Evolutionary conservation across 352 stramenopile species (phyloP).

Genomic region (Pythium biforme): DNA sequence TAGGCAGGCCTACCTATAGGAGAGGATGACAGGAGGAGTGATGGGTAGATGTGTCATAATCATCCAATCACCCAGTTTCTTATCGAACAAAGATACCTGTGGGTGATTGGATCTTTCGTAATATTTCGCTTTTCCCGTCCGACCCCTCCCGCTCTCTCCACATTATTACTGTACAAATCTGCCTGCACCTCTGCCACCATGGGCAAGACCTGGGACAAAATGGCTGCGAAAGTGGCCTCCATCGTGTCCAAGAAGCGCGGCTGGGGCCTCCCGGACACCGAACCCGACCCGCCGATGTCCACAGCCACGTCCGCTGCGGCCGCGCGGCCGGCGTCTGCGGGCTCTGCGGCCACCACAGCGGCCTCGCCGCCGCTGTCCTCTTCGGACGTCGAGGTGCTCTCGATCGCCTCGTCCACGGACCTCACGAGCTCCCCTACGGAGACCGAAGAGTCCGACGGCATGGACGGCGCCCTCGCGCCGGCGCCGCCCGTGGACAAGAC

Average conservation of each 20-base stretch:
- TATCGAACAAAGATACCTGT: background rate
- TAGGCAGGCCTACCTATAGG: too few relatives aligned
- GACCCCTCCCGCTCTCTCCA: background rate
- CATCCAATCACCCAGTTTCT: constrained; percentile 4
- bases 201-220: constrained; percentile 20
- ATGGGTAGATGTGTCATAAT: constrained; percentile 14
- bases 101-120: background rate
- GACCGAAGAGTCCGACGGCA: constrained; percentile 17
- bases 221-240: constrained; percentile 5
- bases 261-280: constrained; percentile 5
- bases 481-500: background rate
- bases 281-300: background rate
- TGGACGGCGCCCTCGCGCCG: background rate
- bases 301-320: background rate
- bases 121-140: background rate
- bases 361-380: background rate
- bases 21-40: too few relatives aligned
- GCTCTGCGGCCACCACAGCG: too few relatives aligned
- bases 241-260: constrained; percentile 13
- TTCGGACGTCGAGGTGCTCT: background rate
- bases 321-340: background rate
- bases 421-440: constrained; percentile 11
- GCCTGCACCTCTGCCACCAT: background rate
- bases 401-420: constrained; percentile 3
- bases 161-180: background rate